phyloP scores from a whole-genome alignment of 2,329 filamentous ascomycete species.

The Claviceps arundinis region DNA sequence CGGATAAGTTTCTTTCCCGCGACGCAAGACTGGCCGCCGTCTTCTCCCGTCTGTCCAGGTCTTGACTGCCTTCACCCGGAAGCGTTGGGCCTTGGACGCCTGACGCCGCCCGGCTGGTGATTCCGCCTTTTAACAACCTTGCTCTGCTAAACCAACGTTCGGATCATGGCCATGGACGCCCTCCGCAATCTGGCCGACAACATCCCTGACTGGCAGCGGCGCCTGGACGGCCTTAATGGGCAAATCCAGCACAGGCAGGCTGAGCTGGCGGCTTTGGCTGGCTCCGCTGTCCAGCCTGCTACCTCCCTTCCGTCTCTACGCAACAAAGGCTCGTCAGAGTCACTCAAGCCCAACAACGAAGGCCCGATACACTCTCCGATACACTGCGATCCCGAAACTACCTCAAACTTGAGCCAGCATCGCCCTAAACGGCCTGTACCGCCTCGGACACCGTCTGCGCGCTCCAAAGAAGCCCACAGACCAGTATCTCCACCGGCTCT shows the following conservation, averaged over 20 bases:
- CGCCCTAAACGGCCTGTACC: slow-evolving; percentile 3
- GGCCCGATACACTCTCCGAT: slow-evolving; percentile 13
- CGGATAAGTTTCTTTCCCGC: background rate
- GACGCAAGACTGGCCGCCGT: background rate
- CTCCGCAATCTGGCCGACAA: slow-evolving; percentile 40
- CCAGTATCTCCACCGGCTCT: slow-evolving; percentile 16
- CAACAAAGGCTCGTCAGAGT: slow-evolving; percentile 41
- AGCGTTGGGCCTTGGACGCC: slow-evolving; percentile 20
- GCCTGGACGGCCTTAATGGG: slow-evolving; percentile 45
- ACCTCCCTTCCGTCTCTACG: slow-evolving; percentile 28
- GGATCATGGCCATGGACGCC: slow-evolving; percentile 38
- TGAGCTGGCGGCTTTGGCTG: slow-evolving; percentile 39
- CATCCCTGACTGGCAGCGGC: slow-evolving; percentile 45
- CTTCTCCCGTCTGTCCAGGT: background rate
- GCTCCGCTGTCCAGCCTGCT: slow-evolving; percentile 12
- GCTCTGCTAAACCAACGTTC: slow-evolving; percentile 15
- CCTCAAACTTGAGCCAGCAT: background rate
- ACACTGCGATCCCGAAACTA: slow-evolving; percentile 10
- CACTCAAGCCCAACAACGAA: slow-evolving; percentile 36
- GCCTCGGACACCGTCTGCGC: slow-evolving; percentile 11
- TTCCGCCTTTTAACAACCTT: slow-evolving; percentile 16
- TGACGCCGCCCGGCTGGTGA: slow-evolving; percentile 14
- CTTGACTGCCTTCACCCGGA: background rate
- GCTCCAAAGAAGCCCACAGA: slow-evolving; percentile 6
- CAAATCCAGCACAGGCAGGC: slow-evolving; percentile 49